These are phyloP conservation scores for Quercus lobata DNA, from an alignment of 331 rosid genomes.

Conservation along the genomic window DNA sequence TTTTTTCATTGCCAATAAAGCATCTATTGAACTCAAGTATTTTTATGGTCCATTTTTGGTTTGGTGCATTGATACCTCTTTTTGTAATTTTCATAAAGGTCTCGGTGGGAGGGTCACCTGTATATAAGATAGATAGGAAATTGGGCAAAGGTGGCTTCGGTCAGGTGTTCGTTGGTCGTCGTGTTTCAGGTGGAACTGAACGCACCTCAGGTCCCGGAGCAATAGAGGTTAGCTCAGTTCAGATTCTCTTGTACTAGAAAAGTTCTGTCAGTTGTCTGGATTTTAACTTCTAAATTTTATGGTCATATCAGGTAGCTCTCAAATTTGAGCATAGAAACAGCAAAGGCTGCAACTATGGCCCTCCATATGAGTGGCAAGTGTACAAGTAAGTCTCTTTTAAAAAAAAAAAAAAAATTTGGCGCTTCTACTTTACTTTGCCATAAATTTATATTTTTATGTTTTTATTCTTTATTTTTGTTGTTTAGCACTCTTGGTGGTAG, in stretches of 20 bases:
- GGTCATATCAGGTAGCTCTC: slow-evolving; percentile 74
- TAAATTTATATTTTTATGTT: neutral
- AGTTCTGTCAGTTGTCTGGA: neutral
- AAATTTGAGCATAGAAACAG: slow-evolving; percentile 96
- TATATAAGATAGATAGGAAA: slow-evolving; percentile 75
- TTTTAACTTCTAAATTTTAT: slow-evolving; percentile 9
- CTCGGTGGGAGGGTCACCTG: slow-evolving; percentile 91
- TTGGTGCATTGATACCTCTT: neutral
- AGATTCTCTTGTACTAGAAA: neutral
- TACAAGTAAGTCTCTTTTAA: slow-evolving; percentile 59
- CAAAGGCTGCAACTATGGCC: slow-evolving; percentile 94
- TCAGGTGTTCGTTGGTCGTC: slow-evolving; percentile 91
- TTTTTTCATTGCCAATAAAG: neutral
- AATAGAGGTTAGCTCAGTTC: slow-evolving; percentile 52
- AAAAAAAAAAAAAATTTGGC: neutral
- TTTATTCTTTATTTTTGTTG: slow-evolving; percentile 13
- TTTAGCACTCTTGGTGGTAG: slow-evolving; percentile 92
- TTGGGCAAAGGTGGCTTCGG: slow-evolving; percentile 97
- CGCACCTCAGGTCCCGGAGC: slow-evolving; percentile 71
- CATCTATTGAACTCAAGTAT: neutral
- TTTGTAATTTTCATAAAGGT: slow-evolving; percentile 46
- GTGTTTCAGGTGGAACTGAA: slow-evolving; percentile 75
- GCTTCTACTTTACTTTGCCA: neutral
- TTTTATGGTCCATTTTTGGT: neutral
- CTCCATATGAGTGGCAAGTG: slow-evolving; percentile 99